Evolutionary conservation across 768 basidiomycete genomes (phyloP), one percentile per base, ranked within the genome.

Genomic region (Termitomyces bulborhizus): DNA sequence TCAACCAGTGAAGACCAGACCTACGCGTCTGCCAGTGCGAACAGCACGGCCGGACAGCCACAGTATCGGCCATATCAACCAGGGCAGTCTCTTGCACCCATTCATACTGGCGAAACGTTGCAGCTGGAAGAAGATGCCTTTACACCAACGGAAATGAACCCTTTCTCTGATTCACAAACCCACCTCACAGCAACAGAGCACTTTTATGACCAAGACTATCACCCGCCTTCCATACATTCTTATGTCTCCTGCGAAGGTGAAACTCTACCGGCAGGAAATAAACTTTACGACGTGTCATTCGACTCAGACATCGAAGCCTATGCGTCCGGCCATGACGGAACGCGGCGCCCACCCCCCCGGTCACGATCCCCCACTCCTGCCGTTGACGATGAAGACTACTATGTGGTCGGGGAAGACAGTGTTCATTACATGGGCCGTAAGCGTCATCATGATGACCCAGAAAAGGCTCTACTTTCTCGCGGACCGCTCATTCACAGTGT

Each of bases 281-380:
- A 70, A 18, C 58, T 48, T 18, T 51, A 49, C 50, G 53, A 83
- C 13, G 83, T 84, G 60, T 83, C 85, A 65, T 86, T 85, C 65
- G 74, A 75, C 42, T 76, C 83, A 49, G 85, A 88, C 62, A 71
- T 80, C 0, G 86, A 87, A 61, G 86, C 84, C 2, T 90, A 85
- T 59, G 76, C 88, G 8, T 85, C 86, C 0, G 86, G 84, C 6
- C 76, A 76, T 53, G 71, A 76, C 60, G 71, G 80, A 32, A 69
- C 74, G 1, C 78, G 76, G 60, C 71, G 68, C 6, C 73, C 46
- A 45, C 56, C 76, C 3, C 77, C 85, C 31, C 80, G 85, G 46
- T 90, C 88, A 18, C 82, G 88, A 24, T 90, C 88, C 3, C 86
- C 88, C 0, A 90, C 88, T 3, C 88, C 88, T 9, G 82, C 83